Conservation (phyloP, 2,329 filamentous ascomycete species). For the Geosmithia morbida region DNA sequence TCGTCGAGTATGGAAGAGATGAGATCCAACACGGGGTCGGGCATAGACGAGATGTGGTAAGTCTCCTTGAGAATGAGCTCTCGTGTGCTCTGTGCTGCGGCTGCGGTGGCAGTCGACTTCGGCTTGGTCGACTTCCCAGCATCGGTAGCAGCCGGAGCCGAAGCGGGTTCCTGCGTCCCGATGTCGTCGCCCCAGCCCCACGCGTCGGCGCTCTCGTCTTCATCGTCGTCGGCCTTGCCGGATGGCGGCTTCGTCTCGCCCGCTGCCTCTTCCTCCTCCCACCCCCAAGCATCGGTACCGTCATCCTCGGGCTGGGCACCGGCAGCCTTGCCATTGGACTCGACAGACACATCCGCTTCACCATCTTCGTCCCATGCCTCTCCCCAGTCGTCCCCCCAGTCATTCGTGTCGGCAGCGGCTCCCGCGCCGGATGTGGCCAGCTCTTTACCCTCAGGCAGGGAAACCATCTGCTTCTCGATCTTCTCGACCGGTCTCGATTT, state of each 20-base stretch:
- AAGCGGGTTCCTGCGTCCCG: slow-evolving; percentile 5
- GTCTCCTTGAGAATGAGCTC: slow-evolving; percentile 72
- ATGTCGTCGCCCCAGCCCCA: slow-evolving; percentile 81
- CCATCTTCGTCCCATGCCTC: slow-evolving; percentile 61
- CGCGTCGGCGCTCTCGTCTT: slow-evolving; percentile 45
- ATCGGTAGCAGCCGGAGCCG: slow-evolving; percentile 4
- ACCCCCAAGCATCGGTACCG: slow-evolving; percentile 63
- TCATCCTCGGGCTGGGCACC: slow-evolving; percentile 20
- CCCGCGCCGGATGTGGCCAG: slow-evolving; percentile 39
- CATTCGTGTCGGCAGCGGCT: slow-evolving; percentile 30
- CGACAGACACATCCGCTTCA: slow-evolving; percentile 6
- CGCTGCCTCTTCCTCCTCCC: slow-evolving; percentile 35
- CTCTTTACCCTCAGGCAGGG: slow-evolving; percentile 49
- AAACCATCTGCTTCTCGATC: slow-evolving; percentile 70
- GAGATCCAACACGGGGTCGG: slow-evolving; percentile 58
- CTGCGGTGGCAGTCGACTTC: slow-evolving; percentile 3
- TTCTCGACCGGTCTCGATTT: slow-evolving; percentile 60
- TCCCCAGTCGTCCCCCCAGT: slow-evolving; percentile 69
- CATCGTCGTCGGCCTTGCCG: slow-evolving; percentile 14
- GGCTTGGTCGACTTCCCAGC: slow-evolving; percentile 5
- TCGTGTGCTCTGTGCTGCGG: slow-evolving; percentile 21
- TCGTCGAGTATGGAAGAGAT: slow-evolving; percentile 47
- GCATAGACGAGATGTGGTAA: slow-evolving; percentile 81
- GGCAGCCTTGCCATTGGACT: slow-evolving; percentile 5
- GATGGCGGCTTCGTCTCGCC: slow-evolving; percentile 5